Conservation (phyloP, 176 grass and related monocot genomes). For the Carex pumila region DNA sequence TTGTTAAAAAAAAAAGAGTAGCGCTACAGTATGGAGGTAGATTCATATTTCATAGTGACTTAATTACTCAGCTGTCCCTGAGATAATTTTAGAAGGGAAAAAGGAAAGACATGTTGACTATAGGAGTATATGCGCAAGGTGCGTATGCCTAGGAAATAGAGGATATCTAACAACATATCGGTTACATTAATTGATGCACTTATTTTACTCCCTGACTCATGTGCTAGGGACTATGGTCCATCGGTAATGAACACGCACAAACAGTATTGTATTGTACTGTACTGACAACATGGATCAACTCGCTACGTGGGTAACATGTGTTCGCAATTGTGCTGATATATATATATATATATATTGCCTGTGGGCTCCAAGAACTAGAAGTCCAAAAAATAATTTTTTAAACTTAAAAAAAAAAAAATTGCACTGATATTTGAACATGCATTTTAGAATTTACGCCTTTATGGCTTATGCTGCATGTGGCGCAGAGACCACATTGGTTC, state of each 20-base stretch:
- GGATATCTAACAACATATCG: neutral
- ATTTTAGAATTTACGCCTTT: neutral
- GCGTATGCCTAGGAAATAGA: neutral
- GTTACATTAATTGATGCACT: neutral
- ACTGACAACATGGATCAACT: no score
- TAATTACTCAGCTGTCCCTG: neutral
- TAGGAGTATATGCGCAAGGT: neutral
- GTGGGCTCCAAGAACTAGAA: neutral
- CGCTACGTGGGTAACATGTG: no score
- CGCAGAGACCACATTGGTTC: neutral
- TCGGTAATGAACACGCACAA: neutral
- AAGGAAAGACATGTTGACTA: neutral
- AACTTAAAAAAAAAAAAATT: neutral
- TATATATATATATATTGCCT: no score
- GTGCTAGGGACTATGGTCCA: neutral
- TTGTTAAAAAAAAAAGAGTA: neutral
- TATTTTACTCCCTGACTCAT: neutral
- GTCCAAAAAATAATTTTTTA: neutral
- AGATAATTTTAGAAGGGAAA: neutral
- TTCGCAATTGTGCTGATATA: neutral
- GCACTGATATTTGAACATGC: neutral
- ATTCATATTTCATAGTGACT: neutral
- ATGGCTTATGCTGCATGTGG: neutral
- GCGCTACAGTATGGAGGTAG: neutral
- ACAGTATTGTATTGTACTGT: neutral